A percentile compares a stretch with the other conserved stretches of the same genome.
phyloP scores from a whole-genome alignment of 1,284 basidiomycete genomes.

The Fomes fomentarius region DNA sequence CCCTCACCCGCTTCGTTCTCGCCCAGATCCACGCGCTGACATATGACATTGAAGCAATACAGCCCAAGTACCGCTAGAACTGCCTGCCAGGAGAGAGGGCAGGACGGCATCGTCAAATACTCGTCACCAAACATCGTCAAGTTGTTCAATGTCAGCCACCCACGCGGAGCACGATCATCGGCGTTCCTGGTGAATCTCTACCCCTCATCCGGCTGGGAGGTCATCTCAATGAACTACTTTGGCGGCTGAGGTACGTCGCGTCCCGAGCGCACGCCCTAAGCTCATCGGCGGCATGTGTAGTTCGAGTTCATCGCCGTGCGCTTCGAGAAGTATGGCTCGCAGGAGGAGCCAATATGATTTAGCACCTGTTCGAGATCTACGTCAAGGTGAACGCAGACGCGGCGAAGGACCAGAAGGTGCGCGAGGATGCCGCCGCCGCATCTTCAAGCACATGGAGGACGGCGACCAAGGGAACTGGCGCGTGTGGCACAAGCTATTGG shows the following conservation, averaged over 20 bases:
- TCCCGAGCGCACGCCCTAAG: not conserved
- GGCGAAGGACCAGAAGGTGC: conserved; percentile 71
- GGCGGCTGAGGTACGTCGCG: conserved; percentile 80
- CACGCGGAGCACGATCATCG: conserved; percentile 98
- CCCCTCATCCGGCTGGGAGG: conserved; percentile 93
- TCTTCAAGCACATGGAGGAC: conserved; percentile 98
- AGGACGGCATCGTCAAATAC: conserved; percentile 86
- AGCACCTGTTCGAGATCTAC: conserved; percentile 94
- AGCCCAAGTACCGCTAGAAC: conserved; percentile 77
- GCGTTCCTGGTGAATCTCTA: conserved; percentile 94
- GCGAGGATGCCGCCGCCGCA: conserved; percentile 84
- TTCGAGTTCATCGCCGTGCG: conserved; percentile 92
- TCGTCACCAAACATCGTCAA: conserved; percentile 99
- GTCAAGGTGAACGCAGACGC: conserved; percentile 93
- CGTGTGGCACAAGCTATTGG: conserved; percentile 90
- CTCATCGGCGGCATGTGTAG: too few species aligned
- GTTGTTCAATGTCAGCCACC: conserved; percentile 97
- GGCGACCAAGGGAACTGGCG: conserved; percentile 91
- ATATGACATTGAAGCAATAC: conserved; percentile 53
- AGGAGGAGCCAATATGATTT: conserved; percentile 93
- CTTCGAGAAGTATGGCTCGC: conserved; percentile 90
- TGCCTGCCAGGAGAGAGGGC: conserved; percentile 76
- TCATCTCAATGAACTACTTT: conserved; percentile 90
- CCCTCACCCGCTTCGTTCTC: conserved; percentile 79
- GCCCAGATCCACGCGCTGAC: conserved; percentile 82